phyloP scores from a whole-genome alignment of 176 grass and related monocot species.

The Cenchrus americanus region DNA sequence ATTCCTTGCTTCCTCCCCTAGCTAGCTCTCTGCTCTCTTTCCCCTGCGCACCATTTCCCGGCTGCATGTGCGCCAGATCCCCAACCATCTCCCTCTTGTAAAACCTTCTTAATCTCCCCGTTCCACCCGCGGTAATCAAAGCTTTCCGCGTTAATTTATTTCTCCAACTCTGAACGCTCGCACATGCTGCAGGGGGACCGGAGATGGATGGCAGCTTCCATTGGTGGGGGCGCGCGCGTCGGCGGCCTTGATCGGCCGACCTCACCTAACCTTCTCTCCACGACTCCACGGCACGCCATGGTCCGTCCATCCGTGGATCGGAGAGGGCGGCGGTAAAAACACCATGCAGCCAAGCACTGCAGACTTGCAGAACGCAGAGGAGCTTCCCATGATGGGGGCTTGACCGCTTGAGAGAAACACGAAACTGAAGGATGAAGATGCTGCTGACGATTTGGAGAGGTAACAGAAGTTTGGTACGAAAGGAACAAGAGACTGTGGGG shows the following conservation, averaged over 20 bases:
- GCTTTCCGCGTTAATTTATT: background rate
- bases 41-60: background rate
- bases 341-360: no score
- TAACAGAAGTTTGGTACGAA: background rate
- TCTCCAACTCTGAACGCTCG: background rate
- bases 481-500: background rate
- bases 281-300: slow-evolving; percentile 44
- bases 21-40: background rate
- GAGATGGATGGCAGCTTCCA: slow-evolving; percentile 15
- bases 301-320: background rate
- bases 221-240: background rate
- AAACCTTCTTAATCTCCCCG: slow-evolving; percentile 3
- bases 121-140: slow-evolving; percentile 4
- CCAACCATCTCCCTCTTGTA: slow-evolving; percentile 1
- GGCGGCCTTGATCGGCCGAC: background rate
- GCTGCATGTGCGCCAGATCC: slow-evolving; percentile 38
- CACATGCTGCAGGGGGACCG: no score
- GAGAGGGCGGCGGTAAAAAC: background rate
- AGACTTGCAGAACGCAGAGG: no score
- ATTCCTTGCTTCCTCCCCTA: slow-evolving; percentile 44
- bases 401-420: background rate
- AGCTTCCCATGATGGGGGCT: no score
- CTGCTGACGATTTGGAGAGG: background rate
- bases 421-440: background rate
- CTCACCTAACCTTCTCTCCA: slow-evolving; percentile 25